Evolutionary conservation across 2,329 filamentous ascomycete species (phyloP).

Genomic region (Pestalotiopsis sp.): DNA sequence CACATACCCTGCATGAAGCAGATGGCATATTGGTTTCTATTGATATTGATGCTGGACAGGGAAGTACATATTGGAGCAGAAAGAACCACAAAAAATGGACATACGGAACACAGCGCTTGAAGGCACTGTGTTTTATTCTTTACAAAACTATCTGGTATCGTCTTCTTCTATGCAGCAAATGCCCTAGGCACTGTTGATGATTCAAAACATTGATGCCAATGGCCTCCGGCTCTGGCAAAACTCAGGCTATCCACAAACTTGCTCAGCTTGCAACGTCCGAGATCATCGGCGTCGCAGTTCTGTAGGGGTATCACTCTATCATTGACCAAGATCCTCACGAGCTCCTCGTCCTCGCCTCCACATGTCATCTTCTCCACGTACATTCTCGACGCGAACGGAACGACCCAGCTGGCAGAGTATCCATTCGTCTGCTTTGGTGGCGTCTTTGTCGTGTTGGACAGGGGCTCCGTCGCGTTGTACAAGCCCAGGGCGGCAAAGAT

Average conservation of each 20-base stretch:
- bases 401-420: conserved; percentile 75
- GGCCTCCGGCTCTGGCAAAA: conserved; percentile 71
- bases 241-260: conserved; percentile 73
- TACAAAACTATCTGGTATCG: too few relatives aligned
- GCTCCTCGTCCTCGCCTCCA: conserved; percentile 54
- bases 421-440: conserved; percentile 58
- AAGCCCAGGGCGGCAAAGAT: conserved; percentile 77
- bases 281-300: conserved; percentile 67
- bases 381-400: conserved; percentile 78
- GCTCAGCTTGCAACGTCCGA: conserved; percentile 69
- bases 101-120: too few relatives aligned
- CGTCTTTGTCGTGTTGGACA: conserved; percentile 51
- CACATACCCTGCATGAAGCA: background rate
- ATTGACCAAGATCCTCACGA: conserved; percentile 80
- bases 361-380: conserved; percentile 90
- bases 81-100: background rate
- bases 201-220: conserved; percentile 67
- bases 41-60: background rate
- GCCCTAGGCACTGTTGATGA: conserved; percentile 14
- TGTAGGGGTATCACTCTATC: conserved; percentile 74
- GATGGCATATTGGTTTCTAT: background rate
- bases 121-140: too few relatives aligned
- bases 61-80: background rate
- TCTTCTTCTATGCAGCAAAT: background rate
- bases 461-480: conserved; percentile 64